These are phyloP conservation scores for Chaetomium strumarium DNA, from an alignment of 2,329 filamentous ascomycete genomes.

Conservation along the genomic window DNA sequence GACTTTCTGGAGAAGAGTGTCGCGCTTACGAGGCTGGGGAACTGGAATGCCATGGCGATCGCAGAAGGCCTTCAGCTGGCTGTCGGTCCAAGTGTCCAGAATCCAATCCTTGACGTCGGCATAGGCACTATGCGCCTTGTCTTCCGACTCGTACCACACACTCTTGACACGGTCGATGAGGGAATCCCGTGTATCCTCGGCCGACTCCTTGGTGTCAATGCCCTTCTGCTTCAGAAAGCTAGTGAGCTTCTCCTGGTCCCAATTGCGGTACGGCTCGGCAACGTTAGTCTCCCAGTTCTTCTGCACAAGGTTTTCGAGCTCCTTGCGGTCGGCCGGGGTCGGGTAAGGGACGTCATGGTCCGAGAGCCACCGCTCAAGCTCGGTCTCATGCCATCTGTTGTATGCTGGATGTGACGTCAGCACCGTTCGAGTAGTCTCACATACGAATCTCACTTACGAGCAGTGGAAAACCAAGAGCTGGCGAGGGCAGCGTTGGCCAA, in stretches of 20 bases:
- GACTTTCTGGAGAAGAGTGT: constrained; percentile 69
- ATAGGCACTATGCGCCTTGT: constrained; percentile 68
- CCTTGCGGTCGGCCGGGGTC: constrained; percentile 83
- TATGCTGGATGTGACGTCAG: constrained; percentile 58
- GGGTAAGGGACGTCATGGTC: constrained; percentile 90
- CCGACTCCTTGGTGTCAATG: constrained; percentile 59
- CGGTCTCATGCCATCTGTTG: constrained; percentile 98
- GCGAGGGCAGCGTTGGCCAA: constrained; percentile 64
- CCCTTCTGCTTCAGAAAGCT: constrained; percentile 67
- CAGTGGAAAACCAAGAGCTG: constrained; percentile 80
- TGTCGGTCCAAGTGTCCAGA: constrained; percentile 91
- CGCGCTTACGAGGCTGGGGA: constrained; percentile 80
- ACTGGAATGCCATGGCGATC: constrained; percentile 83
- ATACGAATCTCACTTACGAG: constrained; percentile 54
- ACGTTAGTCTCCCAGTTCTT: constrained; percentile 81
- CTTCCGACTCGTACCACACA: constrained; percentile 73
- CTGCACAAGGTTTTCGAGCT: constrained; percentile 86
- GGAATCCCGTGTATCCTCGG: constrained; percentile 62
- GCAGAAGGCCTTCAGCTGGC: constrained; percentile 86
- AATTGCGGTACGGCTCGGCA: constrained; percentile 67
- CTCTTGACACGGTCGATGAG: constrained; percentile 64
- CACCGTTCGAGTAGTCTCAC: neutral
- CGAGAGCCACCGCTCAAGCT: constrained; percentile 93
- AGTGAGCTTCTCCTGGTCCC: constrained; percentile 64
- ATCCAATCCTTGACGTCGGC: constrained; percentile 79